Conservation (phyloP, 108 stramenopile genomes). For the Nannochloropsis oceanica region DNA sequence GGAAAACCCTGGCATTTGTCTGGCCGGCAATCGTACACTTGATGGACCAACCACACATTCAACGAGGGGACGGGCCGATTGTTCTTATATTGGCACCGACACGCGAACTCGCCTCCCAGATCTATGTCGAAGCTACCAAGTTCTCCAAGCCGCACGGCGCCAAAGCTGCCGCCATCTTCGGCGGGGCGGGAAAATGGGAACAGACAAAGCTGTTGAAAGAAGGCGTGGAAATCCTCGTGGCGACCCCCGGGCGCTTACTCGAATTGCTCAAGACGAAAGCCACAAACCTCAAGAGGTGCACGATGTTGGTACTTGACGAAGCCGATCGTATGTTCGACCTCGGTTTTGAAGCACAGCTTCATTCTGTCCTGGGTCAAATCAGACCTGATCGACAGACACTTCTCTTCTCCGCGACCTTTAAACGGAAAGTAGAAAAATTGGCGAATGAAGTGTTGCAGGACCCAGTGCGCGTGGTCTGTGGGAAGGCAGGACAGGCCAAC, state of each 20-base stretch:
- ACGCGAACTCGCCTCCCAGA: conserved; percentile 90
- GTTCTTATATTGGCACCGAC: conserved; percentile 86
- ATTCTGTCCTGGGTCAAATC: conserved; percentile 48
- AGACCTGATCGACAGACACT: conserved; percentile 64
- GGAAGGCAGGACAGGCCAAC: conserved; percentile 32
- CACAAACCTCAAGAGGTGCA: conserved; percentile 56
- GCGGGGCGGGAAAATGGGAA: conserved; percentile 40
- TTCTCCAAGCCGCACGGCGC: conserved; percentile 41
- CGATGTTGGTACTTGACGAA: conserved; percentile 81
- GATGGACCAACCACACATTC: conserved; percentile 57
- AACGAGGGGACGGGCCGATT: conserved; percentile 63
- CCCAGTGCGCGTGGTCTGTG: conserved; percentile 35
- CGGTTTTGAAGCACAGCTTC: conserved; percentile 99
- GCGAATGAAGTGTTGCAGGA: conserved; percentile 33
- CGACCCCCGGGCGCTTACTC: conserved; percentile 84
- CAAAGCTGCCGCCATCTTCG: conserved; percentile 18
- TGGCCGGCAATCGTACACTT: conserved; percentile 27
- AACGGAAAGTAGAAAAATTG: conserved; percentile 56
- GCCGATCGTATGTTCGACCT: conserved; percentile 85
- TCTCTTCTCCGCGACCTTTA: conserved; percentile 96
- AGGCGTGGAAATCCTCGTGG: conserved; percentile 76
- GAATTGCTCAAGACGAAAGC: conserved; percentile 78
- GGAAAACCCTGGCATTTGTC: conserved; percentile 33
- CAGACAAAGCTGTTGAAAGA: conserved; percentile 64
- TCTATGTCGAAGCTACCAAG: conserved; percentile 80